Base-by-base conservation (phyloP, 164 flowering plant species). In the Nelumbo lutea region DNA sequence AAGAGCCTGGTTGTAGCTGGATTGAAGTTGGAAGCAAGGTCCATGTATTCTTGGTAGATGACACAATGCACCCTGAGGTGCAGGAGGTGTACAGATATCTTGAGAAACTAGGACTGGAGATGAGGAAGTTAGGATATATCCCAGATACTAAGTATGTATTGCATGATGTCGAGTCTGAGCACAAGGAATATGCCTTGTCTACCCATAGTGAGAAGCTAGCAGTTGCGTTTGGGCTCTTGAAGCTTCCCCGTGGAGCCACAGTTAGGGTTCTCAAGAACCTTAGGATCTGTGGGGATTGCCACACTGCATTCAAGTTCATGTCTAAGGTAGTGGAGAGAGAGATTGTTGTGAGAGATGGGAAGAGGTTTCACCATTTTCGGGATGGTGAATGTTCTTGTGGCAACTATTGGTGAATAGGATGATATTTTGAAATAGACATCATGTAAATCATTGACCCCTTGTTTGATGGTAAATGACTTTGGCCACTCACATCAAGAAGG, bases 1-100 rank as follows among this genome's bases (percentile, higher is more conserved):
- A 90, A 69, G 92, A 90, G 70, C 96, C 96, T 42, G 97, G 85
- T n/a, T 90, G 97, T 75, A 92, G 97, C 70, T 90, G 96, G 96
- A 79, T 91, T 41, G 89, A 90, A 63, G 88, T 90, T 61, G 92
- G 81, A 11, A 85, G 71, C 76, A 78, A 76, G 72, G 90, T 91
- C 7, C 90, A 90, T 70, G 90, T 87, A 10, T 91, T 91, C 78
- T 72, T 90, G 80, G 96, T 85, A 15, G 87, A 78, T 76, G 97
- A 91, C 65, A 71, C 84, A 1, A 43, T 11, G 64, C 97, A 90
- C 70, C 92, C 92, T 39, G 90, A 90, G 70, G 80, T 82, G 48
- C 77, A 80, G 38, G 74, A 68, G 65, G 83, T 90, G 5, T 90
- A 84, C 62, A 61, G 47, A 9, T 88, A 83, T 68, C 86, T 89